Base-by-base conservation (phyloP, 2,329 filamentous ascomycete genomes). In the Diaporthe helianthi region DNA sequence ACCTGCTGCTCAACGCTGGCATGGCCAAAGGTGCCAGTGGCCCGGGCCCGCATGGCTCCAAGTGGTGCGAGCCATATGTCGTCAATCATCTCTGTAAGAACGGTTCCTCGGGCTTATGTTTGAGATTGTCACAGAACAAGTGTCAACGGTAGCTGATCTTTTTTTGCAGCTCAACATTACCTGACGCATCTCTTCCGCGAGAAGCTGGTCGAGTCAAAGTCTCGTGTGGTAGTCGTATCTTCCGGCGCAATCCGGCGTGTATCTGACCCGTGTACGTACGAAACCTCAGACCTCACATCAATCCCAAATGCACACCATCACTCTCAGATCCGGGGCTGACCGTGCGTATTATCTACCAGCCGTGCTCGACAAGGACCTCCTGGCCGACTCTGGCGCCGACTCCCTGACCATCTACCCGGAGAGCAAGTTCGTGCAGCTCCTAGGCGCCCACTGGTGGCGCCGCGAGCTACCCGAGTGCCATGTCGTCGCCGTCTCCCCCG, bases 371-470 rank as follows among this genome's bases (percentile, higher is more conserved):
- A 71, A 76, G 0, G 77, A 83, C 36, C 75, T 86, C 15, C 79
- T 79, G 26, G 80, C 78, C 1, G 78, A 76, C 1, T 81, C 83
- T 0, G 82, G 80, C 4, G 75, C 75, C 0, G 72, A 75, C 0
- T 72, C 60, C 0, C 51, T 55, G 2, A 70, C 60, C 0, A 76
- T 81, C 10, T 87, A 87, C 71, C 26, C 72, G 10, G 77, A 80
- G 49, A 82, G 81, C 70, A 87, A 87, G 72, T 87, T 87, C 68
- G 77, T 81, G 0, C 83, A 84, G 71, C 79, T 87, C 0, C 80
- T 87, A 1, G 79, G 79, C 8, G 83, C 85, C 1, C 85, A 87
- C 58, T 87, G 84, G 84, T 87, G 85, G 86, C 84, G 84, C 2
- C 84, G 85, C 4, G 78, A 86, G 72, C 80, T 87, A n/a, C 67